Evolutionary conservation across 1,284 basidiomycete species (phyloP), one percentile per base, ranked within the genome.

Genomic region (Ustilago curta): DNA sequence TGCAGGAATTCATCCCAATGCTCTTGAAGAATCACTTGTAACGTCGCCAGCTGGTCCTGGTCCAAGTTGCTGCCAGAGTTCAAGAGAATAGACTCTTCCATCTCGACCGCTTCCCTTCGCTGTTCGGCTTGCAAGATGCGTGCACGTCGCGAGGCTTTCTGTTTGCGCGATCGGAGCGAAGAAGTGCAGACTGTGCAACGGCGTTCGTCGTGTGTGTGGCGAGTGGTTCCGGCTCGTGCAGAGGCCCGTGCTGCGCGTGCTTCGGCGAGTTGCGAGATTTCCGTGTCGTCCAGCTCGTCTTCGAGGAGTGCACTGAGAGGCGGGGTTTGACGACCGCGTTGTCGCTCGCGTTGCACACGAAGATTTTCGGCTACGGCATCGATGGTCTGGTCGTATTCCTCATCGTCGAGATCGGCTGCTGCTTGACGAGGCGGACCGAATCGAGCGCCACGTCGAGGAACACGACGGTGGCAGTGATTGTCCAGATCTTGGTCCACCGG

Each of bases 1-100:
- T 83, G 83, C 18, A 80, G 18, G 45, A 84, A 84, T 54, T 84
- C 83, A 48, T 82, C 79, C 58, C 77, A 60, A 52, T 84, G 80
- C 52, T 83, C 78, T 23, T 71, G 39, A n/a, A 82, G 45, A 1
- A 77, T 63, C 49, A 45, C 47, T 8, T 27, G 42, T 18, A 80
- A 58, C 27, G 52, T 49, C 4, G 31, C 23, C 8, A 43, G 2
- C 27, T 66, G 59, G 39, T 61, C 55, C 3, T n/a, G 27, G 14
- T 23, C 42, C 7, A 64, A 32, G 0, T 19, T 31, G 1, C 23
- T 31, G 1, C 14, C 14, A 2, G 40, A 18, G 12, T 63, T 42
- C 8, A 73, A 54, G 8, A 74, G 60, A 11, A 73, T 55, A 4
- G 59, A 53, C 37, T 78, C 75, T 40, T 77, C 75, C 25, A 70